These are phyloP conservation scores for Dendrocalamus latiflorus DNA, from an alignment of 202 grass and related monocot species.

Conservation along the genomic window DNA sequence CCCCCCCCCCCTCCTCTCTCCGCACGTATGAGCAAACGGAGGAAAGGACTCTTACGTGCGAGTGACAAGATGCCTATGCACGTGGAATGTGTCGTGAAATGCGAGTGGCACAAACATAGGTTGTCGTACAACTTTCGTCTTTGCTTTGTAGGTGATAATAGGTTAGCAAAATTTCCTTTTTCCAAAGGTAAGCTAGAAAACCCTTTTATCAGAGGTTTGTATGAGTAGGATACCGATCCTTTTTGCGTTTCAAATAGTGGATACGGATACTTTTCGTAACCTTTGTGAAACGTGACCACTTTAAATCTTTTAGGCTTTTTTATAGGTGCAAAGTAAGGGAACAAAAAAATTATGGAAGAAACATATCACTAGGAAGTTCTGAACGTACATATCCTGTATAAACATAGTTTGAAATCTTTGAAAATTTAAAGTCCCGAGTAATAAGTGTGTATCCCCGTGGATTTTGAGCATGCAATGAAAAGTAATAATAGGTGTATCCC, in stretches of 20 bases:
- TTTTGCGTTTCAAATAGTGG: not conserved
- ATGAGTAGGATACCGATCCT: too few species aligned
- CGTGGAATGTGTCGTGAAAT: constrained; percentile 23
- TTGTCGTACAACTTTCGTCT: not conserved
- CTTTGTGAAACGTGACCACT: constrained; percentile 21
- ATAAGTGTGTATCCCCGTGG: not conserved
- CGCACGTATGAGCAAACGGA: not conserved
- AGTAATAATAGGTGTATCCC: too few species aligned
- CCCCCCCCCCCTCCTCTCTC: not conserved
- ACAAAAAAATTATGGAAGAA: not conserved
- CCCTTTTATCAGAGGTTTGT: constrained; percentile 19
- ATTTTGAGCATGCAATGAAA: not conserved
- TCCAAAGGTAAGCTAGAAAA: constrained; percentile 13
- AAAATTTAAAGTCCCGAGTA: not conserved
- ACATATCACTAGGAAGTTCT: not conserved
- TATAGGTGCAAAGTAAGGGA: not conserved
- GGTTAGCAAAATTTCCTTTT: not conserved
- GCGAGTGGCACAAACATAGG: not conserved
- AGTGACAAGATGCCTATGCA: constrained; percentile 27
- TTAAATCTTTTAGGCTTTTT: constrained; percentile 12
- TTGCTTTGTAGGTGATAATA: constrained; percentile 31
- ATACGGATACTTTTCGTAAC: constrained; percentile 21
- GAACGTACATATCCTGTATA: not conserved
- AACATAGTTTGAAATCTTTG: not conserved
- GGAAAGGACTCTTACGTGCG: constrained; percentile 10